Conservation (phyloP, 306 rosid species). For the Neltuma alba region DNA sequence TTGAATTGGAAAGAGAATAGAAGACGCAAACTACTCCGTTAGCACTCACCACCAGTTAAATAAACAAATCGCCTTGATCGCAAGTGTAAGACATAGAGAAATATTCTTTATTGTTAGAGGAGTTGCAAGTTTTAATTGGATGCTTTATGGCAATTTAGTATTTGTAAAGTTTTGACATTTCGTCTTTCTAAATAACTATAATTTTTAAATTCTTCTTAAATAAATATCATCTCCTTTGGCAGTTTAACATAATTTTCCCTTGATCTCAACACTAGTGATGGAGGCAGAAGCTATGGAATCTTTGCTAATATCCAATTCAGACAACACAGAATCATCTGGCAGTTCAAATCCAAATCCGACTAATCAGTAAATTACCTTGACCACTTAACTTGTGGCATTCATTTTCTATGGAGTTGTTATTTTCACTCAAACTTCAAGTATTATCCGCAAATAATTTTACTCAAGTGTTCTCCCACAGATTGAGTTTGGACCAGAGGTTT, state of each 20-base stretch:
- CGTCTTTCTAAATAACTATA: too few species aligned
- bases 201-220: neutral
- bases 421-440: neutral
- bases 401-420: neutral
- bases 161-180: neutral
- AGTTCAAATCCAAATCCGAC: slow-evolving; percentile 40
- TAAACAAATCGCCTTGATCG: too few species aligned
- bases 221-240: too few species aligned
- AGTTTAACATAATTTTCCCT: too few species aligned
- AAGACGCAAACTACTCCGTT: too few species aligned
- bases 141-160: neutral
- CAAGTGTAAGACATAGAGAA: too few species aligned
- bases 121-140: too few species aligned
- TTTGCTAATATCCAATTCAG: slow-evolving; percentile 41
- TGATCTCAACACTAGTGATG: neutral
- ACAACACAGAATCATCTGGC: slow-evolving; percentile 13
- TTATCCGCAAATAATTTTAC: slow-evolving; percentile 34
- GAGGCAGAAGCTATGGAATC: slow-evolving; percentile 38
- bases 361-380: slow-evolving; percentile 32
- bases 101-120: too few species aligned
- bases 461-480: too few species aligned
- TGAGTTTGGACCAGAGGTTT: too few species aligned
- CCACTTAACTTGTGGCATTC: neutral
- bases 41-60: too few species aligned
- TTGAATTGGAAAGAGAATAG: too few species aligned